phyloP scores from a whole-genome alignment of 2,329 filamentous ascomycete species.

The Orbilia ellipsospora region DNA sequence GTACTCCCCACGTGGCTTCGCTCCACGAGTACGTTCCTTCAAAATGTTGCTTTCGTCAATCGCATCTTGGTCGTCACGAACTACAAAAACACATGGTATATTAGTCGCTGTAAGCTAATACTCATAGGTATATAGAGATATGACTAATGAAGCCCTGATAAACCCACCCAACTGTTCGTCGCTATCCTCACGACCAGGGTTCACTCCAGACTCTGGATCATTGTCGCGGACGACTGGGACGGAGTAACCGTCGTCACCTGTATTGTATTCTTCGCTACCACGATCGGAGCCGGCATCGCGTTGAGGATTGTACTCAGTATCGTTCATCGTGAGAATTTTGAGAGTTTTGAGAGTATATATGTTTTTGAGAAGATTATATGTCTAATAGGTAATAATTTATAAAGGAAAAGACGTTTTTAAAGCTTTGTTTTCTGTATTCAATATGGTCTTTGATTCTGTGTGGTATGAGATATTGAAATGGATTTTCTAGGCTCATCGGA shows the following conservation, averaged over 20 bases:
- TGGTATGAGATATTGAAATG: too few relatives aligned
- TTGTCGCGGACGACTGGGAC: slow-evolving; percentile 13
- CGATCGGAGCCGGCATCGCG: neutral
- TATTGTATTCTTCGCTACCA: slow-evolving; percentile 1
- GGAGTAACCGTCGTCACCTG: slow-evolving; percentile 3
- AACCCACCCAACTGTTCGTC: slow-evolving; percentile 15
- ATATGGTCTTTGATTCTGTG: too few relatives aligned
- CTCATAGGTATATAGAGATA: neutral
- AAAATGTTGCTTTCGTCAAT: slow-evolving; percentile 63
- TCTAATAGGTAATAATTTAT: too few relatives aligned
- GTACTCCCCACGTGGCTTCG: slow-evolving; percentile 59
- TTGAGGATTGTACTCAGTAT: slow-evolving; percentile 14
- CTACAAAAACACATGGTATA: slow-evolving; percentile 56
- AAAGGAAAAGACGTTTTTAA: too few relatives aligned
- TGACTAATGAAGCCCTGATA: neutral
- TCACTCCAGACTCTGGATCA: slow-evolving; percentile 8
- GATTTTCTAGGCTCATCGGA: too few relatives aligned
- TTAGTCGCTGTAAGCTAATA: neutral
- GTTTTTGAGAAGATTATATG: too few relatives aligned
- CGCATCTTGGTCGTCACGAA: slow-evolving; percentile 62
- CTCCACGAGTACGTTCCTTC: slow-evolving; percentile 61
- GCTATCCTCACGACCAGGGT: slow-evolving; percentile 12
- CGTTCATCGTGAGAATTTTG: neutral
- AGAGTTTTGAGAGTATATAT: too few relatives aligned
- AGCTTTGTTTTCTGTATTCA: too few relatives aligned